A percentile compares a stretch with the other conserved stretches of the same genome.
These are phyloP conservation scores for Thelonectria rubi DNA, from an alignment of 2,329 filamentous ascomycete species.

Conservation along the genomic window DNA sequence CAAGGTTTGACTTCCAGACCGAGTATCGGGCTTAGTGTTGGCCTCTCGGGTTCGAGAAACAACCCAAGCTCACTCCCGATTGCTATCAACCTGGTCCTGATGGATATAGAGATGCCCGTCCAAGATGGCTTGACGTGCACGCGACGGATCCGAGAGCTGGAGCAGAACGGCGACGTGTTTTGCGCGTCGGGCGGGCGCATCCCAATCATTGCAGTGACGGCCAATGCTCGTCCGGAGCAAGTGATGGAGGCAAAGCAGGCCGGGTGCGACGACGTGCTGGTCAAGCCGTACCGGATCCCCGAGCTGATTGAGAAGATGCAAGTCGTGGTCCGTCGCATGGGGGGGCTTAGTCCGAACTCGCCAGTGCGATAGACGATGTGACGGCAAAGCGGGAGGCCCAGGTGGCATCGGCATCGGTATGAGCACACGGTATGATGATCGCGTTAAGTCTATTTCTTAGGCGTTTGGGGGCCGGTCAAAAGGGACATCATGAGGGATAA, in stretches of 20 bases:
- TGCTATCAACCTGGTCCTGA: conserved; percentile 69
- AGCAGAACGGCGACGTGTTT: conserved; percentile 61
- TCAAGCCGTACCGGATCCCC: conserved; percentile 75
- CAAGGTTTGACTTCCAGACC: conserved; percentile 37
- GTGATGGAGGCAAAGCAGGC: conserved; percentile 59
- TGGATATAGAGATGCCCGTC: conserved; percentile 82
- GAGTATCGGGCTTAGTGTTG: conserved; percentile 9
- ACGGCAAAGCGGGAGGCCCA: not conserved
- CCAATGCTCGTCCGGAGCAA: conserved; percentile 73
- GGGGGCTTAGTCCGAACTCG: conserved; percentile 42
- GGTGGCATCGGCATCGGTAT: conserved; percentile 27
- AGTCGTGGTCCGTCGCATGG: conserved; percentile 52
- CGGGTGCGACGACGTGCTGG: conserved; percentile 71
- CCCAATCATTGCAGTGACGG: conserved; percentile 73
- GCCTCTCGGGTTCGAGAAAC: conserved; percentile 25
- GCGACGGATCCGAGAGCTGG: conserved; percentile 68
- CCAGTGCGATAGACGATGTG: conserved; percentile 36
- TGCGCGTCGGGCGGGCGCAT: conserved; percentile 58
- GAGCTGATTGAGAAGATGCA: conserved; percentile 69
- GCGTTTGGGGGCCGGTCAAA: conserved; percentile 22
- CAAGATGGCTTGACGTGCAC: conserved; percentile 77
- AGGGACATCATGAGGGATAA: conserved; percentile 6
- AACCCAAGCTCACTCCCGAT: conserved; percentile 36
- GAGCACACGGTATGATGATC: conserved; percentile 17
- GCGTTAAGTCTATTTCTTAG: conserved; percentile 16